A percentile compares a stretch with the other conserved stretches of the same genome.
Evolutionary conservation across 805 yeast species (phyloP).

Genomic region (Komagataella kurtzmanii): DNA sequence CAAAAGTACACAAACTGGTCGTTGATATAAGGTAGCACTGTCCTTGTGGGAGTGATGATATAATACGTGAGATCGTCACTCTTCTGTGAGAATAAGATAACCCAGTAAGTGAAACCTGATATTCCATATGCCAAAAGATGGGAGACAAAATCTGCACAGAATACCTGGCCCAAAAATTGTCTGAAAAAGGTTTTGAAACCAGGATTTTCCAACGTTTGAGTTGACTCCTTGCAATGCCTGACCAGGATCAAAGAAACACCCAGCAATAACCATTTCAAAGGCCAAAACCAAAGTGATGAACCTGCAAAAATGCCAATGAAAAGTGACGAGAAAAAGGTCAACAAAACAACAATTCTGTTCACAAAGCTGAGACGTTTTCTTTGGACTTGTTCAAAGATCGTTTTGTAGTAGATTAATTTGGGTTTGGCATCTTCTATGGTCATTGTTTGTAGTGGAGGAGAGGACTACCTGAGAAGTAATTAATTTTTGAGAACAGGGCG

Average conservation of each 20-base stretch:
- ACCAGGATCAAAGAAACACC: conserved; percentile 16
- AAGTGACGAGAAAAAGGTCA: conserved; percentile 9
- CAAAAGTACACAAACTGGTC: conserved; percentile 34
- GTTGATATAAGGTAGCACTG: conserved; percentile 26
- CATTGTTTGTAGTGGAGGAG: background rate
- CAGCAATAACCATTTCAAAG: conserved; percentile 11
- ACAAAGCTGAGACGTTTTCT: conserved; percentile 15
- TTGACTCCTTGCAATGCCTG: conserved; percentile 14
- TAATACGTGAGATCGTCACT: conserved; percentile 11
- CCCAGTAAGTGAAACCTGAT: conserved; percentile 9
- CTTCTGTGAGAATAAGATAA: conserved; percentile 10
- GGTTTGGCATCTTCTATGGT: conserved; percentile 6
- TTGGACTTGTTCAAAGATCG: conserved; percentile 11
- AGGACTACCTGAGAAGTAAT: background rate
- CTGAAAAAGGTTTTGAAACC: conserved; percentile 12
- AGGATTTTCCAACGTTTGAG: conserved; percentile 12
- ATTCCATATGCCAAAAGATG: conserved; percentile 9
- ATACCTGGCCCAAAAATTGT: conserved; percentile 11
- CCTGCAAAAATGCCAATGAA: conserved; percentile 11
- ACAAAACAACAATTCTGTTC: conserved; percentile 11
- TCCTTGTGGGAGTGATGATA: conserved; percentile 20
- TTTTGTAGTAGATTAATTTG: conserved; percentile 8
- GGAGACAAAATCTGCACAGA: conserved; percentile 11
- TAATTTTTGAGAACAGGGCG: background rate
- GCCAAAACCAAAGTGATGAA: conserved; percentile 9